Conservation (phyloP, 2,329 filamentous ascomycete species). For the Aspergillus persii region DNA sequence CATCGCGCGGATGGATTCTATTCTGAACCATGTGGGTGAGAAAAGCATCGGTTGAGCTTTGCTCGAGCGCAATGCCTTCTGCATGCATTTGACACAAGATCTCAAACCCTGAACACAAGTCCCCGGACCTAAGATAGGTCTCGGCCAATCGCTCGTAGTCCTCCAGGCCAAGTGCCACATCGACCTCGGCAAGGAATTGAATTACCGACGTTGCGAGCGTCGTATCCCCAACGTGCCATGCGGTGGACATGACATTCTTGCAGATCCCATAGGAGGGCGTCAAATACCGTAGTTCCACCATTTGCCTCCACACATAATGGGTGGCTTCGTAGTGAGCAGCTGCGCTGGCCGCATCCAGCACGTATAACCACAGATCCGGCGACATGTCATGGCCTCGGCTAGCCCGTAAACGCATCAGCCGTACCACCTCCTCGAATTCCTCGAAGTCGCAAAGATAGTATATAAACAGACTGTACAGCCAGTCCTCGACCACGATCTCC, state of each 20-base stretch:
- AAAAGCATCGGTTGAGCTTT: constrained; percentile 63
- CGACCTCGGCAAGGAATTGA: constrained; percentile 59
- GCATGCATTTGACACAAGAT: constrained; percentile 72
- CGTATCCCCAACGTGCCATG: constrained; percentile 66
- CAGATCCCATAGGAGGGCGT: constrained; percentile 64
- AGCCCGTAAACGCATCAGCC: constrained; percentile 61
- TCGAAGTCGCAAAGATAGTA: constrained; percentile 68
- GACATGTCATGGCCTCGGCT: constrained; percentile 49
- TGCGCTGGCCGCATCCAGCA: constrained; percentile 73
- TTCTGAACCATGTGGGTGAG: constrained; percentile 54
- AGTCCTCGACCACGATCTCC: constrained; percentile 58
- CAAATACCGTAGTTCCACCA: constrained; percentile 59
- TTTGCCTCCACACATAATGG: constrained; percentile 67
- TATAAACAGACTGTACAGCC: constrained; percentile 77
- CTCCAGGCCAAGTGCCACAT: constrained; percentile 55
- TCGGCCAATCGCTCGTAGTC: constrained; percentile 81
- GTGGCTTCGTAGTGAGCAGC: constrained; percentile 63
- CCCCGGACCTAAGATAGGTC: constrained; percentile 60
- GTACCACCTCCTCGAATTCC: constrained; percentile 74
- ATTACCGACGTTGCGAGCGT: constrained; percentile 70
- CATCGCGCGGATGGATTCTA: constrained; percentile 48
- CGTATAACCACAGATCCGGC: constrained; percentile 63
- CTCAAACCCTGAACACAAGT: constrained; percentile 65
- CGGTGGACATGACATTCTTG: constrained; percentile 68
- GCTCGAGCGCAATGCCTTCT: constrained; percentile 57